Evolutionary conservation across 2,329 filamentous ascomycete genomes (phyloP).

Genomic region (Colletotrichum destructivum): DNA sequence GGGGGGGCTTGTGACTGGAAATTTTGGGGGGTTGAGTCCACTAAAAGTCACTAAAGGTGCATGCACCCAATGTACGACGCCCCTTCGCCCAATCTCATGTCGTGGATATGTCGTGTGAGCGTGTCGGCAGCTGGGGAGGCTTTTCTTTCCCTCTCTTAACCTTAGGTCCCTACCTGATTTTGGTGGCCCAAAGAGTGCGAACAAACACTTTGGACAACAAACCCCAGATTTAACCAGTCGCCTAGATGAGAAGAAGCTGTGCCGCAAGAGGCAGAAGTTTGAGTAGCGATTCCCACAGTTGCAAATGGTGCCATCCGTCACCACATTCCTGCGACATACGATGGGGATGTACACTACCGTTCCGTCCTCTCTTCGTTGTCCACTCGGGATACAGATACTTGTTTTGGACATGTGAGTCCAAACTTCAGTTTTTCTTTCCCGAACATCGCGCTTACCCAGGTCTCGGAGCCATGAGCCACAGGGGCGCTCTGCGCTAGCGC

Average conservation of each 20-base stretch:
- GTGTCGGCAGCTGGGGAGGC: slow-evolving; percentile 28
- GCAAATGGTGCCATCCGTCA: slow-evolving; percentile 31
- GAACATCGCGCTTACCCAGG: slow-evolving; percentile 32
- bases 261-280: slow-evolving; percentile 28
- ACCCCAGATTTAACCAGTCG: neutral
- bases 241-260: slow-evolving; percentile 3
- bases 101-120: slow-evolving; percentile 40
- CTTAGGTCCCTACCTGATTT: too few relatives aligned
- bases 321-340: slow-evolving; percentile 16
- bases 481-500: slow-evolving; percentile 8
- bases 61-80: slow-evolving; percentile 37
- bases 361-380: neutral
- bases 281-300: slow-evolving; percentile 29
- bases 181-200: too few relatives aligned
- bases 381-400: slow-evolving; percentile 10
- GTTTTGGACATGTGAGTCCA: slow-evolving; percentile 1
- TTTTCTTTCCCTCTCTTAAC: slow-evolving; percentile 10
- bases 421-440: slow-evolving; percentile 5
- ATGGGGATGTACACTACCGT: neutral
- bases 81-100: slow-evolving; percentile 28
- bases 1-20: slow-evolving; percentile 36
- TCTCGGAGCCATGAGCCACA: slow-evolving; percentile 1
- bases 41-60: slow-evolving; percentile 38
- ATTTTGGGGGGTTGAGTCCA: slow-evolving; percentile 36
- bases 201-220: neutral